Base-by-base conservation (phyloP, 2,329 filamentous ascomycete genomes). In the Colletotrichum siamense region DNA sequence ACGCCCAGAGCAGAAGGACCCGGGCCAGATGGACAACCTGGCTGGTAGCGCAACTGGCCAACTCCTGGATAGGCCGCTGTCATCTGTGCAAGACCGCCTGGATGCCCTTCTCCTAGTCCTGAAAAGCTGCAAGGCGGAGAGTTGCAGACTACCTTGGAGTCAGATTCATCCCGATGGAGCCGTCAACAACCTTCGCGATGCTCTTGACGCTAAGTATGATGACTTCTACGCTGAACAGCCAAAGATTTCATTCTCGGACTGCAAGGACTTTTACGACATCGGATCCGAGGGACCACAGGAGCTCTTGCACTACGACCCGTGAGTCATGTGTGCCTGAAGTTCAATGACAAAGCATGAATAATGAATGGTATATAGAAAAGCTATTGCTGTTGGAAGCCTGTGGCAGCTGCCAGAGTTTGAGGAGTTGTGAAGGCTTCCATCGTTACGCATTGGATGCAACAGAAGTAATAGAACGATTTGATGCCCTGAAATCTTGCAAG, bases 31-130 rank as follows among this genome's bases (percentile, higher is more conserved):
- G 26, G 78, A 83, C 61, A 92, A 92, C 67, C 79, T 89, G 8
- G 75, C 71, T 16, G 44, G 62, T n/a, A 66, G 65, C 24, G 66
- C 34, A 9, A 65, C 39, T 15, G 73, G 70, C 9, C 57, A 65
- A 36, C 73, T 87, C n/a, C 80, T 85, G 13, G 83, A 82, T 2
- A 79, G 82, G n/a, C 80, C 83, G 8, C 75, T 87, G 2, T 72
- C 80, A 8, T 85, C 87, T 68, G 84, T 91, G 1, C 79, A 89
- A 5, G 83, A 85, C 26, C 88, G 91, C 4, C 86, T 94, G 0
- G 91, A 93, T 77, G 85, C 91, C 4, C 85, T 94, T 2, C 85
- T 93, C 63, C 84, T 93, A 76, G 89, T 92, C 2, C 85, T 92
- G 28, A 93, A 93, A 83, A 90, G 90, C 6, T 93, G 92, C 82